phyloP scores from a whole-genome alignment of 2,329 filamentous ascomycete genomes.

The Exophiala lecanii-corni region DNA sequence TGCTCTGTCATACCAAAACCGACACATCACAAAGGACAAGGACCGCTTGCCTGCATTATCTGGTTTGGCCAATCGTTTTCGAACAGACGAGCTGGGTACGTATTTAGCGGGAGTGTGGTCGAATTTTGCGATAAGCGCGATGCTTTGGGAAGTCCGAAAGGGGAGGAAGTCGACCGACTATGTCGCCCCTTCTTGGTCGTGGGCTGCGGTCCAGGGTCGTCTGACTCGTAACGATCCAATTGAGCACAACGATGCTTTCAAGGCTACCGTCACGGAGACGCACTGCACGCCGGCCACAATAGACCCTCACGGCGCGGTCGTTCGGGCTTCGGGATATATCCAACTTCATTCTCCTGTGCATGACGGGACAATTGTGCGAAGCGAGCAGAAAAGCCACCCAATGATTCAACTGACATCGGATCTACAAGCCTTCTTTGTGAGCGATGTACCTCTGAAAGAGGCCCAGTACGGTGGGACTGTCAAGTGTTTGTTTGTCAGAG shows the following conservation, averaged over 20 bases:
- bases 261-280: slow-evolving; percentile 3
- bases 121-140: slow-evolving; percentile 1
- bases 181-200: slow-evolving; percentile 11
- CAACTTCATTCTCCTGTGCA: not conserved
- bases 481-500: slow-evolving; percentile 6
- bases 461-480: slow-evolving; percentile 4
- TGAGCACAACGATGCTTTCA: slow-evolving; percentile 2
- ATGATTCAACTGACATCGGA: slow-evolving; percentile 1
- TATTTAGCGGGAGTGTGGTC: slow-evolving; percentile 15
- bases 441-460: not conserved
- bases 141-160: slow-evolving; percentile 6
- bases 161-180: slow-evolving; percentile 2
- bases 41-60: slow-evolving; percentile 17
- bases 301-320: slow-evolving; percentile 5
- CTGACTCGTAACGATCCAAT: slow-evolving; percentile 6
- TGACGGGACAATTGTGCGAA: slow-evolving; percentile 6
- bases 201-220: slow-evolving; percentile 11
- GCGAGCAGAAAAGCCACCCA: slow-evolving; percentile 1
- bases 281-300: not conserved
- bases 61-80: slow-evolving; percentile 13
- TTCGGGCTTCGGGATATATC: slow-evolving; percentile 3
- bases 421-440: slow-evolving; percentile 5
- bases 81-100: slow-evolving; percentile 1
- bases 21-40: slow-evolving; percentile 7
- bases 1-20: slow-evolving; percentile 3